Percentiles rank a stretch among this genome's conserved stretches.
Evolutionary conservation across 805 yeast species (phyloP).

Genomic region (Candida patagonica): DNA sequence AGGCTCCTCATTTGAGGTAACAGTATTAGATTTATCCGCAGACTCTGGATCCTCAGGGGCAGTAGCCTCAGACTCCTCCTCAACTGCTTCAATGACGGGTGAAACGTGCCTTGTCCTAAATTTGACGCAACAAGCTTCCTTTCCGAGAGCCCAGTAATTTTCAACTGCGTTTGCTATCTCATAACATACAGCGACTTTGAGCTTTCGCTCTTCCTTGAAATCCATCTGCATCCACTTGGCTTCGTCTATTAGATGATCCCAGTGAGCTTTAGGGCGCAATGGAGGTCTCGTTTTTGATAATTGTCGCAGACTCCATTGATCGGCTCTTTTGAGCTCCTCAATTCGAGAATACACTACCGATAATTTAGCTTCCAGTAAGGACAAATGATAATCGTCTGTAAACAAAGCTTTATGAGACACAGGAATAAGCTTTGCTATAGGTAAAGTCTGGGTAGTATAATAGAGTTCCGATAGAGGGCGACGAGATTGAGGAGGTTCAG

Average conservation of each 20-base stretch:
- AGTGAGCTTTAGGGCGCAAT: slow-evolving; percentile 41
- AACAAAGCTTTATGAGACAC: slow-evolving; percentile 79
- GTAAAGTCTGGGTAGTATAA: slow-evolving; percentile 81
- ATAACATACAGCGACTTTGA: slow-evolving; percentile 60
- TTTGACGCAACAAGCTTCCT: slow-evolving; percentile 50
- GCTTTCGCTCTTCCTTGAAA: slow-evolving; percentile 59
- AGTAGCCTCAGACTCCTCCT: slow-evolving; percentile 9
- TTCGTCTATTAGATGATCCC: slow-evolving; percentile 70
- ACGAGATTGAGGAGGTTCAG: slow-evolving; percentile 26
- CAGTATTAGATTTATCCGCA: slow-evolving; percentile 5
- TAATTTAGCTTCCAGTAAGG: slow-evolving; percentile 81
- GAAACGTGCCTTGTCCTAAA: slow-evolving; percentile 25
- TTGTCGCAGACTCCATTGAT: slow-evolving; percentile 87
- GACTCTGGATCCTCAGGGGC: slow-evolving; percentile 5
- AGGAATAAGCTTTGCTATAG: slow-evolving; percentile 69
- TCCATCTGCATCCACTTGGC: slow-evolving; percentile 79
- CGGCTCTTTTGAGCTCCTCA: slow-evolving; percentile 80
- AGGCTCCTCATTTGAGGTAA: slow-evolving; percentile 17
- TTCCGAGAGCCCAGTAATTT: slow-evolving; percentile 75
- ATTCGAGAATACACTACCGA: slow-evolving; percentile 84
- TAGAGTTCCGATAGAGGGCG: slow-evolving; percentile 70
- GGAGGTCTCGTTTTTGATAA: slow-evolving; percentile 70
- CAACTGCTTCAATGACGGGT: slow-evolving; percentile 29
- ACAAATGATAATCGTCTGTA: slow-evolving; percentile 77
- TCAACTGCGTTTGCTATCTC: slow-evolving; percentile 60